Evolutionary conservation across 129 eudicot species (phyloP), one percentile per base, ranked within the genome.

Genomic region (Kitagawia praeruptora): DNA sequence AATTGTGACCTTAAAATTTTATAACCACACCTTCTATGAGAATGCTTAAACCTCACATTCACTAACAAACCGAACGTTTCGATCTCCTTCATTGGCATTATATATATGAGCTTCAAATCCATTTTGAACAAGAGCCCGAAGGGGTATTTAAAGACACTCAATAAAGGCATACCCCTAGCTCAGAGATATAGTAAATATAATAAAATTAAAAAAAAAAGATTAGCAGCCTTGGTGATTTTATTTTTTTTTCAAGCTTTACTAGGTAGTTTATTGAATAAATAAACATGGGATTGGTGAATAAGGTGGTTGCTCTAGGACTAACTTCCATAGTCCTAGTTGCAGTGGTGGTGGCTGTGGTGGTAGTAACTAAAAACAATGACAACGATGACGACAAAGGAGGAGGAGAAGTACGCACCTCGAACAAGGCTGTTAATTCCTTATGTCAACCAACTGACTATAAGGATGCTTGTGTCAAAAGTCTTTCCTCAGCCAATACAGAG

Each of bases 381-480:
- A 75, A 9, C 9, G 31, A 44, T n/a, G 14, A 21, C 64, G 14
- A 21, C 64, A 42, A 77, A 16, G 38, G 49, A 13, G 15, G 28
- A 13, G 15, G 28, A 9, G n/a, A 8, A 2, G 46, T 89, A 0
- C 4, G 77, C 0, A 48, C 93, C 6, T 69, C 86, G 58, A 80
- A 76, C 54, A 94, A 91, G 80, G 91, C 92, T 0, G 85, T 85
- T 0, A 77, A 83, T 15, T 78, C 92, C 16, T 77, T 93, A 31
- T 89, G 97, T 75, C 85, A 89, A 39, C 88, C 90, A 7, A 89
- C 93, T 3, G 90, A 88, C 69, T 96, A 85, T 79, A 89, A 86
- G 63, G 81, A 66, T 12, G 58, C 93, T 0, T 96, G 99, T 74
- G 82, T 72, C 16, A 28, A 80, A 25, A 89, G 90, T 70, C 87